These are phyloP conservation scores for Favolaschia claudopus DNA, from an alignment of 768 basidiomycete genomes.

Conservation along the genomic window DNA sequence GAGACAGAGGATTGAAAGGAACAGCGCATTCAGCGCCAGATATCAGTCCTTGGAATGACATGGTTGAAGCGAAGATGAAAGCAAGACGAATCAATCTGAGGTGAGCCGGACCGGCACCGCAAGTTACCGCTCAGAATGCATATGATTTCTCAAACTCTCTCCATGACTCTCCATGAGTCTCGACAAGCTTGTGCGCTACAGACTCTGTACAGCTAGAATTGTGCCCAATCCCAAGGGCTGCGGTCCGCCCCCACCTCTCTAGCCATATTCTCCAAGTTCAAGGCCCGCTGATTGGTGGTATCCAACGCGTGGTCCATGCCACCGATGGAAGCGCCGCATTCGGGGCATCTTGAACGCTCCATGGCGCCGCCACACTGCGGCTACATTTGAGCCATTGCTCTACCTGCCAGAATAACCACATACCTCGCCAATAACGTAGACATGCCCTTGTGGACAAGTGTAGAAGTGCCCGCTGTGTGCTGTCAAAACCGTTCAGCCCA, in stretches of 20 bases:
- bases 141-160: no score
- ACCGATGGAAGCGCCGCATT: conserved; percentile 64
- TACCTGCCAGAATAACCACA: conserved; percentile 12
- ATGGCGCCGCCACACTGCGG: conserved; percentile 67
- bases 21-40: conserved; percentile 92
- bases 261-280: conserved; percentile 57
- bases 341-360: conserved; percentile 56
- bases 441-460: conserved; percentile 66
- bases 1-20: conserved; percentile 84
- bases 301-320: conserved; percentile 52
- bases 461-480: conserved; percentile 55
- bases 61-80: no score
- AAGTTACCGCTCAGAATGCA: no score
- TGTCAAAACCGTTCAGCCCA: conserved; percentile 20
- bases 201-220: background rate
- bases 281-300: conserved; percentile 50
- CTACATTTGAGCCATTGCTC: background rate
- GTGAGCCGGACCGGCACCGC: no score
- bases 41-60: conserved; percentile 69
- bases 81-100: no score
- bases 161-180: no score
- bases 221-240: conserved; percentile 42
- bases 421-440: conserved; percentile 66
- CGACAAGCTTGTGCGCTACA: no score
- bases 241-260: conserved; percentile 33